A percentile compares a stretch with the other conserved stretches of the same genome.
These are phyloP conservation scores for Parsonsia alboflavescens DNA, from an alignment of 257 asterid genomes.

Conservation along the genomic window DNA sequence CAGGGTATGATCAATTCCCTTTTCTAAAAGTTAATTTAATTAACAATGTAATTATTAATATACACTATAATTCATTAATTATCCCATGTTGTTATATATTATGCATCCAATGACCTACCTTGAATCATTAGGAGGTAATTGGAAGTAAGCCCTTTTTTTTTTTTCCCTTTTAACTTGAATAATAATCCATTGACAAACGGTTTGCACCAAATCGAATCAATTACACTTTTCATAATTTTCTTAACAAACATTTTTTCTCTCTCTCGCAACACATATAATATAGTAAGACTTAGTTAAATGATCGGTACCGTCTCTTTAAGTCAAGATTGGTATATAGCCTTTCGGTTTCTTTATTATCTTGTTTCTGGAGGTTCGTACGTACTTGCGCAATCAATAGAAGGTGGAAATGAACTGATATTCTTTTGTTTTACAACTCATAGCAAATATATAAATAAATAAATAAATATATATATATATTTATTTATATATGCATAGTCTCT, in stretches of 20 bases:
- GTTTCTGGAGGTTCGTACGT: not conserved
- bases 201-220: no score
- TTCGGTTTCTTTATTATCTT: not conserved
- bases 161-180: not conserved
- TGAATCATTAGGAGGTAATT: conserved; percentile 19
- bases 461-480: no score
- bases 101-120: not conserved
- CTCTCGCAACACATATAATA: no score
- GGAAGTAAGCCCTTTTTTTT: not conserved
- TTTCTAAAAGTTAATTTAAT: conserved; percentile 43
- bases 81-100: not conserved
- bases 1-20: conserved; percentile 21
- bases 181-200: not conserved
- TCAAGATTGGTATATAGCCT: not conserved
- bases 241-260: no score
- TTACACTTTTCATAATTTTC: no score
- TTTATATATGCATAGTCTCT: no score
- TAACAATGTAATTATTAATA: no score
- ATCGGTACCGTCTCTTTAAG: not conserved
- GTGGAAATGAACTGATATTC: not conserved
- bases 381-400: not conserved
- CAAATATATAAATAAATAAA: not conserved
- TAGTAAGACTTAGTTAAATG: not conserved
- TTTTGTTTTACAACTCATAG: not conserved
- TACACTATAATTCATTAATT: conserved; percentile 3